phyloP scores from a whole-genome alignment of 2,329 filamentous ascomycete genomes.

The Daldinia sp. region DNA sequence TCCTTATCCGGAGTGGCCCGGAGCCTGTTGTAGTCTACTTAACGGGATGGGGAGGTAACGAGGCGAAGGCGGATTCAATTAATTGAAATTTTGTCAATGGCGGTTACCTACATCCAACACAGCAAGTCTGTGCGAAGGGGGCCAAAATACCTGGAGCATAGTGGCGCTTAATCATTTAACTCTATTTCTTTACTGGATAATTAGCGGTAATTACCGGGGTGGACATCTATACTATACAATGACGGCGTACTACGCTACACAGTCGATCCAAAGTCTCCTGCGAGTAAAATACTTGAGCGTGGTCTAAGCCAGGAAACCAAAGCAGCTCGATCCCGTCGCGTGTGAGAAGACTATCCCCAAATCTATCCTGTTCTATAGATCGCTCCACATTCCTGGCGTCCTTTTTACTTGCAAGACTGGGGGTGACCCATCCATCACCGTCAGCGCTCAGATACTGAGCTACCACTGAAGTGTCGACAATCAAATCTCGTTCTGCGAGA shows the following conservation, averaged over 20 bases:
- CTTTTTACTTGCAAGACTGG: constrained; percentile 18
- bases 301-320: constrained; percentile 69
- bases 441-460: constrained; percentile 62
- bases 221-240: constrained; percentile 39
- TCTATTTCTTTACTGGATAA: constrained; percentile 23
- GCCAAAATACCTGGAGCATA: constrained; percentile 8
- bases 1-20: constrained; percentile 69
- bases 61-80: constrained; percentile 47
- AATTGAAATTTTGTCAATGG: constrained; percentile 5
- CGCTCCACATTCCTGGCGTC: constrained; percentile 40
- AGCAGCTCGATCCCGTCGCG: constrained; percentile 61
- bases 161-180: constrained; percentile 12
- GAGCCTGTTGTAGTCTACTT: constrained; percentile 69
- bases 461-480: constrained; percentile 68
- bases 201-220: constrained; percentile 10
- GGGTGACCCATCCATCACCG: constrained; percentile 44
- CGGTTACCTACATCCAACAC: constrained; percentile 20
- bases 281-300: constrained; percentile 67
- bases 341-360: constrained; percentile 35
- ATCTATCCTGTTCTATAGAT: constrained; percentile 37
- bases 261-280: constrained; percentile 39
- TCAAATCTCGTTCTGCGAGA: constrained; percentile 68
- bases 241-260: constrained; percentile 42
- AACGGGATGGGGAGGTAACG: constrained; percentile 66
- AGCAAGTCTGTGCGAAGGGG: not conserved